A percentile compares a stretch with the other conserved stretches of the same genome.
These are phyloP conservation scores for Pelagophyceae sp. DNA, from an alignment of 352 stramenopile genomes.

Conservation along the genomic window DNA sequence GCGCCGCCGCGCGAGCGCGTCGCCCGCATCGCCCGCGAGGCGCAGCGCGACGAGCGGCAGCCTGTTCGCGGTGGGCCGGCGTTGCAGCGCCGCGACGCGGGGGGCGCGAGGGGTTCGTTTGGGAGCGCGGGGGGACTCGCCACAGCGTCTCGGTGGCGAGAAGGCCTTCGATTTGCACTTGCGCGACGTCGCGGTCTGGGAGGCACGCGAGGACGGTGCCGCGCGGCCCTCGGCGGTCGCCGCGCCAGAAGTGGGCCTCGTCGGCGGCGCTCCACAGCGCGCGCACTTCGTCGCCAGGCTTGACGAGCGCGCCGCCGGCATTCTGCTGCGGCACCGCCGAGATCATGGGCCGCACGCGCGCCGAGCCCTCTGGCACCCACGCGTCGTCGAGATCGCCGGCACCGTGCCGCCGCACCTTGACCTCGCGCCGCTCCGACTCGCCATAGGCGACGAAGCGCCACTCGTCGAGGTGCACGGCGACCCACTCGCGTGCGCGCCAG, in stretches of 20 bases:
- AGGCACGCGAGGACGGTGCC: not conserved
- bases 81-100: too few relatives aligned
- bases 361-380: not conserved
- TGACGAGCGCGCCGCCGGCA: not conserved
- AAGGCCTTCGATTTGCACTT: not conserved
- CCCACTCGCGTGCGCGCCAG: not conserved
- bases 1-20: not conserved
- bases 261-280: not conserved
- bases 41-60: not conserved
- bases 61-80: too few relatives aligned
- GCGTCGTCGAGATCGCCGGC: not conserved
- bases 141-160: not conserved
- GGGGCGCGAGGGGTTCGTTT: too few relatives aligned
- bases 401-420: not conserved
- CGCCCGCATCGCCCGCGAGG: not conserved
- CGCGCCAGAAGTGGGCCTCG: not conserved
- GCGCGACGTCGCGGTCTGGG: not conserved
- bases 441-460: not conserved
- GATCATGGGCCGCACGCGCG: not conserved
- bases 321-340: not conserved
- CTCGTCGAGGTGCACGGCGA: not conserved
- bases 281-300: not conserved
- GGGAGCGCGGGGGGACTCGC: too few relatives aligned
- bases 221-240: not conserved
- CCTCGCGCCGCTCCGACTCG: not conserved